Evolutionary conservation across 177 flowering plant species (phyloP).

Genomic region (Vitis hybrid): DNA sequence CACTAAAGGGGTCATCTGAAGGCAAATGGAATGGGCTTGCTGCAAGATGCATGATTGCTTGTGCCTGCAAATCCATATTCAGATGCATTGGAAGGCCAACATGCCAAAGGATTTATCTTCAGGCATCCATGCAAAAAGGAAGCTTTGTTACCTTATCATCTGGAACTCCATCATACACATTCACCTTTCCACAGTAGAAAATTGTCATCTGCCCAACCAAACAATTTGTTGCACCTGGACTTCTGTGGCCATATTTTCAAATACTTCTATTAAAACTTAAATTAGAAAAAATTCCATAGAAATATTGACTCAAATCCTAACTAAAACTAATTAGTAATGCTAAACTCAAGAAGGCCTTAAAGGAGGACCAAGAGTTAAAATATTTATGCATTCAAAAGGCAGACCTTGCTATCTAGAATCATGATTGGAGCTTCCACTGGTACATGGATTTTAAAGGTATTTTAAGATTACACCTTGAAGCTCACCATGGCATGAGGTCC

Average conservation of each 20-base stretch:
- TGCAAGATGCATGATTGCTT: conserved; percentile 65
- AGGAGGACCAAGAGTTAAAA: no score
- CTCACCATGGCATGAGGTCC: no score
- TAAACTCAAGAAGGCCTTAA: no score
- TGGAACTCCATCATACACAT: conserved; percentile 76
- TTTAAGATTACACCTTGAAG: no score
- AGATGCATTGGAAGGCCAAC: conserved; percentile 18
- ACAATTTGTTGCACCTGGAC: conserved; percentile 20
- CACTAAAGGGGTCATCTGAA: conserved; percentile 32
- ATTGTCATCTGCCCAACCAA: conserved; percentile 71
- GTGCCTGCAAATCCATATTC: conserved; percentile 53
- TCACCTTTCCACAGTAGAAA: conserved; percentile 86
- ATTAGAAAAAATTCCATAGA: neutral
- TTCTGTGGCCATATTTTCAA: conserved; percentile 32
- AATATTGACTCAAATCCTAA: neutral
- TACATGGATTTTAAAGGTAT: no score
- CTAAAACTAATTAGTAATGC: neutral
- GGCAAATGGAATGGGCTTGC: conserved; percentile 50
- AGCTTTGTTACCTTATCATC: conserved; percentile 59
- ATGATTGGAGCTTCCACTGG: no score
- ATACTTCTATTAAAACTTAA: neutral
- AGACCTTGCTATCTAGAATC: no score
- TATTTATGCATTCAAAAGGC: no score
- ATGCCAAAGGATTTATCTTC: conserved; percentile 7
- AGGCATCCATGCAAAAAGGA: conserved; percentile 22